Conservation (phyloP, 2,329 filamentous ascomycete species). For the Claviceps sp. region DNA sequence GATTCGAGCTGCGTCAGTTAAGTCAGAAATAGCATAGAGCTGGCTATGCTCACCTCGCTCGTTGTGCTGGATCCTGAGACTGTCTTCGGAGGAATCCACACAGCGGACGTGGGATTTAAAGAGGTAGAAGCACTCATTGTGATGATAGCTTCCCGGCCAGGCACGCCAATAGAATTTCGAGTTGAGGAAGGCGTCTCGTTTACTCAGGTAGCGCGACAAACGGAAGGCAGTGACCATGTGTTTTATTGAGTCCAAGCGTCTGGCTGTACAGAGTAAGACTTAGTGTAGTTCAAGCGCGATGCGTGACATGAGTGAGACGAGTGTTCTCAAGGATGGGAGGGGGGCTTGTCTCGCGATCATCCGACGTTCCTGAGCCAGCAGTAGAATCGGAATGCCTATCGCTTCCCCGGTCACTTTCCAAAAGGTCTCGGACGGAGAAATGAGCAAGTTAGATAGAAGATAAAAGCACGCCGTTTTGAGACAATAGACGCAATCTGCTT, state of each 20-base stretch:
- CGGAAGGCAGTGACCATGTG: neutral
- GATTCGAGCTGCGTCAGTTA: neutral
- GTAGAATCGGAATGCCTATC: too few relatives aligned
- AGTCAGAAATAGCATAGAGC: neutral
- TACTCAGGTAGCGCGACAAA: neutral
- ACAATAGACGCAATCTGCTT: neutral
- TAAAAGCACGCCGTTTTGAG: neutral
- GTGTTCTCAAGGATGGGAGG: too few relatives aligned
- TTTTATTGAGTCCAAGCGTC: neutral
- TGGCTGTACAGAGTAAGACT: neutral
- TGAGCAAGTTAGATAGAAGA: neutral
- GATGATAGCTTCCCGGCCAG: neutral
- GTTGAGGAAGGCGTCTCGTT: neutral
- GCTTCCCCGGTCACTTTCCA: neutral
- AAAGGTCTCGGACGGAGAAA: neutral
- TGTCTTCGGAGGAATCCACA: neutral
- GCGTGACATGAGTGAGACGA: neutral
- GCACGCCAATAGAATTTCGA: neutral
- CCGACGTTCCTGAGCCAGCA: too few relatives aligned
- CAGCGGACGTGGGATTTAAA: conserved; percentile 3
- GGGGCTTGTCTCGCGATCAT: too few relatives aligned
- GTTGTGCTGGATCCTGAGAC: neutral
- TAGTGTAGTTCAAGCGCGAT: neutral
- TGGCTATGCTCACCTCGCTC: conserved; percentile 4
- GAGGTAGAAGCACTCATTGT: neutral